These are phyloP conservation scores for Apiotrichum gracile DNA, from an alignment of 1,284 basidiomycete species.

Conservation along the genomic window DNA sequence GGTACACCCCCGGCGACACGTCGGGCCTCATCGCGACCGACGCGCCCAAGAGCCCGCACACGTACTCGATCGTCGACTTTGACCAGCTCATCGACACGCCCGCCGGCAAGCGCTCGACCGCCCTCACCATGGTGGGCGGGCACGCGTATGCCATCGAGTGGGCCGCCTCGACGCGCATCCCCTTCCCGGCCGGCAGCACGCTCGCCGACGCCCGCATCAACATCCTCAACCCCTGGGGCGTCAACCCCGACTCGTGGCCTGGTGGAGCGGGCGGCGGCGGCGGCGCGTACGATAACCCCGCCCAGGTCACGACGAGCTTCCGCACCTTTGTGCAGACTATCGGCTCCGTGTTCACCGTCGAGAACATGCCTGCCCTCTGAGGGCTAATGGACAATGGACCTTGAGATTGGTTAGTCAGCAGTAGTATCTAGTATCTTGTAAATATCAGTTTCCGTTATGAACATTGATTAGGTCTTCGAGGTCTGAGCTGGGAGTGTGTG, in stretches of 20 bases:
- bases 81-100: constrained; percentile 10
- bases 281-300: constrained; percentile 5
- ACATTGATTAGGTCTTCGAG: too few relatives aligned
- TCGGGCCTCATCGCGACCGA: constrained; percentile 6
- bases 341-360: constrained; percentile 11
- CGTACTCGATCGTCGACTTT: constrained; percentile 18
- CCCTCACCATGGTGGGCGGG: constrained; percentile 11
- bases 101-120: constrained; percentile 3
- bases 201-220: background rate
- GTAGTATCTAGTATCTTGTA: background rate
- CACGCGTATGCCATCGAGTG: constrained; percentile 18
- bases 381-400: constrained; percentile 4
- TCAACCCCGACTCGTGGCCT: constrained; percentile 11
- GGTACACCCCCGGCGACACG: constrained; percentile 4
- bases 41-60: constrained; percentile 2
- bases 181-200: background rate
- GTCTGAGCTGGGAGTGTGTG: too few relatives aligned
- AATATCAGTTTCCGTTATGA: too few relatives aligned
- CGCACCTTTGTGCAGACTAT: constrained; percentile 11
- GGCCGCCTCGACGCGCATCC: constrained; percentile 1
- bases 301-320: constrained; percentile 8
- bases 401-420: too few relatives aligned
- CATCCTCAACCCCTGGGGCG: constrained; percentile 20
- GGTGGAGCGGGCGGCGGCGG: constrained; percentile 3
- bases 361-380: constrained; percentile 9